A percentile compares a stretch with the other conserved stretches of the same genome.
phyloP scores from a whole-genome alignment of 2,329 filamentous ascomycete species.

The Coniosporium tulheliwenetii region DNA sequence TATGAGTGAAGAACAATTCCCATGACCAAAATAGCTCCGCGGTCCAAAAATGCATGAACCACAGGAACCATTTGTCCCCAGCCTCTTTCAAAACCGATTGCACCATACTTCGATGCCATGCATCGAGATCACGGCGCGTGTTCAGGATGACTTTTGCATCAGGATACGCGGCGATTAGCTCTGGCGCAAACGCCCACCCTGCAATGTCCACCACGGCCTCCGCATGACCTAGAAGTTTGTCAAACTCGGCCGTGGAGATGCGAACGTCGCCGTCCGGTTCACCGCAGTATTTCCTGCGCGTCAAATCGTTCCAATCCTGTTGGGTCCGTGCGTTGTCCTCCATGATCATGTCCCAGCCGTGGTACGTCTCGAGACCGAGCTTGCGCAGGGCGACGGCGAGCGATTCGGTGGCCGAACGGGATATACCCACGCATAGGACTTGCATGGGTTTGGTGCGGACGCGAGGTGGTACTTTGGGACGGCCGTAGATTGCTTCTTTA shows the following conservation, averaged over 20 bases:
- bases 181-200: conserved; percentile 5
- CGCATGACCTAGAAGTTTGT: conserved; percentile 4
- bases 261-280: background rate
- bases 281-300: background rate
- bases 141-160: conserved; percentile 20
- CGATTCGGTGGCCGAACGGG: background rate
- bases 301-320: background rate
- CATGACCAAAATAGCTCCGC: too few relatives aligned
- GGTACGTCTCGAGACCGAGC: background rate
- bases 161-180: conserved; percentile 11
- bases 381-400: background rate
- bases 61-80: too few relatives aligned
- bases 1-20: too few relatives aligned
- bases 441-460: background rate
- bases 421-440: background rate
- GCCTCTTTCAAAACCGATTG: background rate
- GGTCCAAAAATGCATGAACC: too few relatives aligned
- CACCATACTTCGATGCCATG: background rate
- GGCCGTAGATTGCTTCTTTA: too few relatives aligned
- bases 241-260: conserved; percentile 1
- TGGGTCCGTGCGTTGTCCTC: background rate
- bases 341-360: background rate
- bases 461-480: too few relatives aligned
- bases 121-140: conserved; percentile 8
- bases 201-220: conserved; percentile 6